Conservation (phyloP, 306 rosid genomes). For the Castanea mollissima region DNA sequence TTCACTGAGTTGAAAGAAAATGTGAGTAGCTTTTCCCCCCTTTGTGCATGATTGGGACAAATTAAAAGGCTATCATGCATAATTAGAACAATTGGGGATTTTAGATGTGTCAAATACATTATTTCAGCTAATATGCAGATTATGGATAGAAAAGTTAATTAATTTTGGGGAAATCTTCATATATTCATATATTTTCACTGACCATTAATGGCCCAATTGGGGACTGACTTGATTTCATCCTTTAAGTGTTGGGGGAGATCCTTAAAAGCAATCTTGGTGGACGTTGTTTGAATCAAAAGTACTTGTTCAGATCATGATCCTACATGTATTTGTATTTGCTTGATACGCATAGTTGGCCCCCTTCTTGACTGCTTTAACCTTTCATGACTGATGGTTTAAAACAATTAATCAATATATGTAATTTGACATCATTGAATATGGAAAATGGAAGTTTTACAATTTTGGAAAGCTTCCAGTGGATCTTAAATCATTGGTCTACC, state of each 20-base stretch:
- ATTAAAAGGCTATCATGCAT: neutral
- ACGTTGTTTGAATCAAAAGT: neutral
- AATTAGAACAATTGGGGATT: neutral
- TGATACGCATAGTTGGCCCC: too few species aligned
- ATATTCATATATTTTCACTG: neutral
- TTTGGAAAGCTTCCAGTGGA: too few species aligned
- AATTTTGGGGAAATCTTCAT: neutral
- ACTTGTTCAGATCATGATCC: neutral
- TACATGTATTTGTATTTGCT: too few species aligned
- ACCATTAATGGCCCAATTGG: neutral
- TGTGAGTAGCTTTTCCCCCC: slow-evolving; percentile 34
- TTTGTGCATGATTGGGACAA: neutral
- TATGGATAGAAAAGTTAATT: neutral
- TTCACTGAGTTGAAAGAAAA: slow-evolving; percentile 80
- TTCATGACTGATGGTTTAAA: too few species aligned
- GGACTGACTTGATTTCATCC: neutral
- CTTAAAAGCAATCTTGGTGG: neutral
- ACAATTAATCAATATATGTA: too few species aligned
- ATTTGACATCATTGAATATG: too few species aligned
- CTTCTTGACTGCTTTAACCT: too few species aligned
- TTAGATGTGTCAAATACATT: neutral
- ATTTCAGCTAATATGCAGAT: neutral
- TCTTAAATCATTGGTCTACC: too few species aligned
- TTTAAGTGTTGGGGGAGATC: neutral
- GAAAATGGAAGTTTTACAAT: too few species aligned